Conservation (phyloP, 1,284 basidiomycete species). For the Peniophora sp. region DNA sequence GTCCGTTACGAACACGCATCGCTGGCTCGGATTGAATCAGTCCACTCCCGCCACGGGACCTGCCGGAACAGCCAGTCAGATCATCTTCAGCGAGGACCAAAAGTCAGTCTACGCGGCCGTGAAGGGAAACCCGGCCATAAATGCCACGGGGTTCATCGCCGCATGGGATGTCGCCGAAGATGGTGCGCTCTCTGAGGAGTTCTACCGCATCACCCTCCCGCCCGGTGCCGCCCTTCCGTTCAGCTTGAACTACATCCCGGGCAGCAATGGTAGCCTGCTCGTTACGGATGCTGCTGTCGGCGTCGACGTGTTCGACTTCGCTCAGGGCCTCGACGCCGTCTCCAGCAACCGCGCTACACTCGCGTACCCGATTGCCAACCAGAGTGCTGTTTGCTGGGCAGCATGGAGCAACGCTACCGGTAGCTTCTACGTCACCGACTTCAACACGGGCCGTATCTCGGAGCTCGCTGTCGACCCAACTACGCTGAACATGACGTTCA, state of each 20-base stretch:
- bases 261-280: conserved; percentile 21
- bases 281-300: conserved; percentile 25
- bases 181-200: conserved; percentile 21
- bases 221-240: conserved; percentile 22
- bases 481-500: not conserved
- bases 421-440: not conserved
- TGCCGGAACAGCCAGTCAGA: conserved; percentile 30
- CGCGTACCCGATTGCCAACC: not conserved
- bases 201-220: conserved; percentile 22
- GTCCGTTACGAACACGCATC: conserved; percentile 32
- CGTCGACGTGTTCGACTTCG: conserved; percentile 12
- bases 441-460: not conserved
- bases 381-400: not conserved
- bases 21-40: conserved; percentile 35
- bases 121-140: conserved; percentile 28
- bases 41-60: conserved; percentile 33
- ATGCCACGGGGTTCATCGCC: conserved; percentile 30
- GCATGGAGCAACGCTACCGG: not conserved
- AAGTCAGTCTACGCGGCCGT: conserved; percentile 35
- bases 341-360: not conserved
- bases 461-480: conserved; percentile 7
- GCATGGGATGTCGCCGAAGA: conserved; percentile 32
- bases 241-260: conserved; percentile 23
- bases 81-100: conserved; percentile 37
- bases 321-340: not conserved